Conservation (phyloP, 352 stramenopile genomes). For the Pythium aquatile region DNA sequence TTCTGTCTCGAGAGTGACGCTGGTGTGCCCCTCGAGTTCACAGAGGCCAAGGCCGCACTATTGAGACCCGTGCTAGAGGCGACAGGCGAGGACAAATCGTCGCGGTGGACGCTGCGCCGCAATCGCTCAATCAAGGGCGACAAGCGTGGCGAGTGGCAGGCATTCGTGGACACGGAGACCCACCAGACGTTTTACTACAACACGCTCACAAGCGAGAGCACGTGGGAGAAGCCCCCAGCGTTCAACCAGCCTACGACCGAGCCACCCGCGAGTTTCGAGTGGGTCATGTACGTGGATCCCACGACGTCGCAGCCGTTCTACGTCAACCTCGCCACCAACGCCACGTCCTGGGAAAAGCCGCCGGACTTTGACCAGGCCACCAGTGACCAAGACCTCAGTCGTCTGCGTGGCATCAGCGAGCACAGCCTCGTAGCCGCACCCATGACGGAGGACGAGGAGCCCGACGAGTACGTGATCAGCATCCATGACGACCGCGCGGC, state of each 20-base stretch:
- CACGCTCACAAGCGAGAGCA: conserved; percentile 47
- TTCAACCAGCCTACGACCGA: not conserved
- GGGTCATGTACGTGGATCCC: conserved; percentile 52
- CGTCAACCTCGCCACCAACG: conserved; percentile 47
- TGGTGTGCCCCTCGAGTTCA: conserved; percentile 17
- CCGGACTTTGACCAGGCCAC: conserved; percentile 22
- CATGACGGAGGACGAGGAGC: not conserved
- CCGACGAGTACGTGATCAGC: conserved; percentile 36
- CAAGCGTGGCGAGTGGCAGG: conserved; percentile 44
- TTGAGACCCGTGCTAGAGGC: not conserved
- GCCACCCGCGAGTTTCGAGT: conserved; percentile 22
- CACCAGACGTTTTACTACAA: conserved; percentile 76
- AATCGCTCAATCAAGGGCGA: conserved; percentile 28
- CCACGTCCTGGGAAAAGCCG: conserved; percentile 51
- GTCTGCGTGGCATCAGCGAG: conserved; percentile 16
- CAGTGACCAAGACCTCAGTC: not conserved
- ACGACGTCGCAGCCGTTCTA: conserved; percentile 46
- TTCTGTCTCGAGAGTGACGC: conserved; percentile 3
- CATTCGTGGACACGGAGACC: conserved; percentile 55
- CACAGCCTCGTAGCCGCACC: not conserved
- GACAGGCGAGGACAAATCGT: not conserved
- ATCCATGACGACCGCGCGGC: conserved; percentile 21
- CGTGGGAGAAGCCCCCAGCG: conserved; percentile 42
- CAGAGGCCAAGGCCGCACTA: conserved; percentile 7
- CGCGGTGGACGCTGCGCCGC: conserved; percentile 26